Base-by-base conservation (phyloP, 345 rosid species). In the Gossypium stocksii region DNA sequence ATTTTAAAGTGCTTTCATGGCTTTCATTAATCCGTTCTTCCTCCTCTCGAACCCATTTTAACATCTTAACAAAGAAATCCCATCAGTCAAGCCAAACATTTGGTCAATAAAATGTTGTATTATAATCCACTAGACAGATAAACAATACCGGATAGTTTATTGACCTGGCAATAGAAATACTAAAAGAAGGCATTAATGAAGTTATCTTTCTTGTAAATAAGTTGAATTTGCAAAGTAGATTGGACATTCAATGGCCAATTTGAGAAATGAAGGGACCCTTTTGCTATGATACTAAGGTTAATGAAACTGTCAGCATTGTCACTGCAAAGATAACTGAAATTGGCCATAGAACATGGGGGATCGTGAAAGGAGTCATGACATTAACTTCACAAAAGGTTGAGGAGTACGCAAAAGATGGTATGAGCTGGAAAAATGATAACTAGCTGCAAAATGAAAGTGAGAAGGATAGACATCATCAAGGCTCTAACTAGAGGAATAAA, bases 341-440 rank as follows among this genome's bases (percentile, higher is more conserved):
- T 72, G 98, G 99, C 67, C 90, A 92, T 29, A 93, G 79, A 84
- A 95, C 99, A 20, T 95, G 99, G 98, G 99, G 99, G 14, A 89
- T 95, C 51, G 86, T 95, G 98, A 95, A 86, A 82, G 97, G 97
- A 70, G 98, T 95, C 51, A 90, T 95, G 94, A 93, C 94, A 51
- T 53, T 95, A 41, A 97, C 99, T 44, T 70, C 91, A 23, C 96
- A 91, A 71, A 95, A 95, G 77, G 99, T 95, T 23, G 98, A 93
- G 81, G 97, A 90, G 80, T 89, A 81, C 29, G 60, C 99, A 6
- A 95, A 94, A 84, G 97, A 94, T 25, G 96, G 90, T 64, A 72
- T 67, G 75, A 70, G 69, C 73, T 82, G 86, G 82, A 86, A 79
- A 29, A 71, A 82, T 70, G 88, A 90, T 73, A 82, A 77, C 77